Base-by-base conservation (phyloP, 2,329 filamentous ascomycete genomes). In the Trichothecium sympodiale region DNA sequence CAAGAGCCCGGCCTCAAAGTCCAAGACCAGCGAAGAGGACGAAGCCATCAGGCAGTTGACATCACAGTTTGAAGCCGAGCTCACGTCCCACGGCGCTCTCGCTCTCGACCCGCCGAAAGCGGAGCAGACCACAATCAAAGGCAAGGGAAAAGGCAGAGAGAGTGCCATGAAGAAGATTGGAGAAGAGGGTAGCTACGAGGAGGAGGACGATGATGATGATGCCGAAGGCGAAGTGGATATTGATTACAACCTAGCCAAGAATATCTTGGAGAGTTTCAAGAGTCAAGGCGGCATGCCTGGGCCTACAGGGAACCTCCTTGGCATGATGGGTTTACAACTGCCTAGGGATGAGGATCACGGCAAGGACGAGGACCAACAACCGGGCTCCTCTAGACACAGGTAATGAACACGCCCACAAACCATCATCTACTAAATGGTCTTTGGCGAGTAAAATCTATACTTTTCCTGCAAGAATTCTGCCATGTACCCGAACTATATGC, bases 181-280 rank as follows among this genome's bases (percentile, higher is more conserved):
- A 28, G 30, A 29, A 4, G 25, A 35, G 16, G 31, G n/a, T 39
- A 40, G 40, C 31, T 44, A 36, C 26, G 41, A 42, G 29, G 28
- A 25, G 13, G 27, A 37, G 5, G 33, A 41, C 10, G 42, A 34
- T 20, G 65, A 69, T 3, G 67, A 71, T 8, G 65, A 64, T 8
- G 59, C 57, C 3, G 60, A 74, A 8, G 69, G 73, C 0, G 77
- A 81, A 36, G 71, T 91, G 4, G 69, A 87, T 43, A 75, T 91
- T 18, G 84, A 96, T 52, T 83, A 87, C 46, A 89, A 91, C 42
- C 66, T 98, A 17, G 87, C 84, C 14, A 86, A 83, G 55, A 96
- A 96, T 50, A 65, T 98, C 37, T 65, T 98, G 2, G 86, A 95
- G 55, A 89, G 85, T 48, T 88, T 98, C 59, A 93, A 94, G 52